Base-by-base conservation (phyloP, 192 early-diverging fungal species). In the Backusella tarrabulga region DNA sequence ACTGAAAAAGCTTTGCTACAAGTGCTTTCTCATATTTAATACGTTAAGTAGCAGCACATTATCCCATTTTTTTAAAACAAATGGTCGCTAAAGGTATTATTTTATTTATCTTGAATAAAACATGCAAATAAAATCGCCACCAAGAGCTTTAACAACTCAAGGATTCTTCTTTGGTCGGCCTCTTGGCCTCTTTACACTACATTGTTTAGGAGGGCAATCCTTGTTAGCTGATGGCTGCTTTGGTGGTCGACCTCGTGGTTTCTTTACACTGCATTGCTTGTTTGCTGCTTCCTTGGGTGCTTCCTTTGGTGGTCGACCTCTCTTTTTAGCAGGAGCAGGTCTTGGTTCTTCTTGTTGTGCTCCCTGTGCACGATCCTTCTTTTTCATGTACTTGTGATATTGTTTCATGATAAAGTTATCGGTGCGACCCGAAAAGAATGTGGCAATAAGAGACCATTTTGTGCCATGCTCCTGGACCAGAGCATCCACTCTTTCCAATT, bases 401-500 rank as follows among this genome's bases (percentile, higher is more conserved):
- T 70, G 66, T 29, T 83, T 35, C 34, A 80, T 42, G 15, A 79
- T 56, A 12, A 80, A 77, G 50, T 87, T 87, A 38, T 87, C 86
- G 0, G 86, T 87, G 6, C 84, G 76, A 6, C 86, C 86, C 0
- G 81, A 72, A 44, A 87, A 80, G 26, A 71, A 23, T 11, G 76
- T 34, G 0, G 81, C 73, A 26, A 83, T 81, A 73, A 60, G 71
- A 32, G 73, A 83, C 90, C 76, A 85, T 75, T 84, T 80, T 68
- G 79, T 78, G 63, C 86, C 84, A 87, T 88, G 77, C 74, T 85
- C 75, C 71, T 81, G 77, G 79, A 90, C 86, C 69, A 89, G 50
- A 73, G 81, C 82, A 77, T 79, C 50, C 77, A 92, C 40, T 4
- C 6, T 15, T 46, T 73, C 26, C 29, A 66, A 19, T 26, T 76